Percentiles rank a stretch among this genome's conserved stretches.
Evolutionary conservation across 805 yeast species (phyloP).

Genomic region (Nadsonia fulvescens): DNA sequence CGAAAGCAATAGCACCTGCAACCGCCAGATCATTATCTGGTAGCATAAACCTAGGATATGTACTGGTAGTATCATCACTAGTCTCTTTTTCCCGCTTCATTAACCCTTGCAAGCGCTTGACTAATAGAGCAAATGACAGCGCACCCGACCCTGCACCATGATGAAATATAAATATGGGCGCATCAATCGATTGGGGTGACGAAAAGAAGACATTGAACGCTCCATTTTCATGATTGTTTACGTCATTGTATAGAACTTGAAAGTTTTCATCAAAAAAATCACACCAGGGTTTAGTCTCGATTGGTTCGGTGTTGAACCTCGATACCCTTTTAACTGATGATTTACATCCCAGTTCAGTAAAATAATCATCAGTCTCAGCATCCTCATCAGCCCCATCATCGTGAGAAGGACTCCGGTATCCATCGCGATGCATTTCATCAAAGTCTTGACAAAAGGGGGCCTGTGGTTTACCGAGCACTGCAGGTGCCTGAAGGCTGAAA

Average conservation of each 20-base stretch:
- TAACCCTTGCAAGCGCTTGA: constrained; percentile 18
- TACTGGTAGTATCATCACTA: constrained; percentile 2
- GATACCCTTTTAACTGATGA: no score
- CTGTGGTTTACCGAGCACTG: no score
- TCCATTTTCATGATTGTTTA: constrained; percentile 11
- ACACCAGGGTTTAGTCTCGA: constrained; percentile 15
- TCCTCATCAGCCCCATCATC: no score
- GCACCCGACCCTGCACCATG: constrained; percentile 95
- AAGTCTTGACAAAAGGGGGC: no score
- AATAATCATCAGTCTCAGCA: no score
- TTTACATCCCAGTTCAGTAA: no score
- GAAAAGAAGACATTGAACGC: constrained; percentile 38
- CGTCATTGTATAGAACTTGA: constrained; percentile 3
- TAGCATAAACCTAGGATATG: constrained; percentile 1
- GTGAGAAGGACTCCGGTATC: no score
- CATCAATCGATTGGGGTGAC: constrained; percentile 25
- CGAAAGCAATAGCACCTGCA: constrained; percentile 57
- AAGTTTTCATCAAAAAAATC: constrained; percentile 21
- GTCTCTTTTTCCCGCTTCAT: constrained; percentile 8
- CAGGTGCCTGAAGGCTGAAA: no score
- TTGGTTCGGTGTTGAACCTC: no score
- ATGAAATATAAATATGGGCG: constrained; percentile 55
- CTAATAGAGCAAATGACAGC: constrained; percentile 48
- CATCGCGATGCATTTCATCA: no score
- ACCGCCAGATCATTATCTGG: constrained; percentile 15